phyloP scores from a whole-genome alignment of 495 filamentous ascomycete species.

The Annulohypoxylon bovei region DNA sequence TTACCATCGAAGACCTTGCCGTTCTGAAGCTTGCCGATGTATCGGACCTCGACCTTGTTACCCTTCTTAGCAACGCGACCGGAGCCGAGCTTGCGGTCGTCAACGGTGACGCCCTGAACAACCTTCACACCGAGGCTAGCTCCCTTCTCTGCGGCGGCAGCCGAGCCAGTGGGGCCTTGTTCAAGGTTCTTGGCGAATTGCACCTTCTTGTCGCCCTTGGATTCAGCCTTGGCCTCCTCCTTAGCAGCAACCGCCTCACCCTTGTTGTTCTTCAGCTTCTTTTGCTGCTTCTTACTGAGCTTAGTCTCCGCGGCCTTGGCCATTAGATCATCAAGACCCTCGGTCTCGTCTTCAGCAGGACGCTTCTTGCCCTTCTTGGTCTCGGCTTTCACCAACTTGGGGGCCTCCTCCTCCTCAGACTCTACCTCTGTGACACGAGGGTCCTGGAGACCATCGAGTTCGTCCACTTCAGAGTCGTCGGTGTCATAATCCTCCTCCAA shows the following conservation, averaged over 20 bases:
- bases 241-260: conserved; percentile 77
- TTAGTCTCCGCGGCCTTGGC: conserved; percentile 70
- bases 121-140: conserved; percentile 73
- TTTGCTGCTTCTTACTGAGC: conserved; percentile 95
- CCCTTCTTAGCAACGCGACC: conserved; percentile 86
- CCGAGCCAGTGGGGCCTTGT: conserved; percentile 85
- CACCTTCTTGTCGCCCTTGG: conserved; percentile 89
- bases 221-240: conserved; percentile 64
- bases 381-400: conserved; percentile 71
- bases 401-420: conserved; percentile 81
- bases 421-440: conserved; percentile 87
- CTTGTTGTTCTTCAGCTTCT: conserved; percentile 99
- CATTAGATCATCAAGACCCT: conserved; percentile 79
- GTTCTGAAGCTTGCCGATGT: conserved; percentile 94
- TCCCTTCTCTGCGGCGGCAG: conserved; percentile 53
- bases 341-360: conserved; percentile 72
- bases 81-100: conserved; percentile 91
- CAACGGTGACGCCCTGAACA: conserved; percentile 87
- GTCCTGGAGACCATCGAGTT: conserved; percentile 83
- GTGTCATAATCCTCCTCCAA: conserved; percentile 72
- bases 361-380: conserved; percentile 86
- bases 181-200: conserved; percentile 99
- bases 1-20: conserved; percentile 93
- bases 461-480: conserved; percentile 77
- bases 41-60: conserved; percentile 88